Evolutionary conservation across 208 protist genomes (phyloP).

Genomic region (Crithidia thermophila): DNA sequence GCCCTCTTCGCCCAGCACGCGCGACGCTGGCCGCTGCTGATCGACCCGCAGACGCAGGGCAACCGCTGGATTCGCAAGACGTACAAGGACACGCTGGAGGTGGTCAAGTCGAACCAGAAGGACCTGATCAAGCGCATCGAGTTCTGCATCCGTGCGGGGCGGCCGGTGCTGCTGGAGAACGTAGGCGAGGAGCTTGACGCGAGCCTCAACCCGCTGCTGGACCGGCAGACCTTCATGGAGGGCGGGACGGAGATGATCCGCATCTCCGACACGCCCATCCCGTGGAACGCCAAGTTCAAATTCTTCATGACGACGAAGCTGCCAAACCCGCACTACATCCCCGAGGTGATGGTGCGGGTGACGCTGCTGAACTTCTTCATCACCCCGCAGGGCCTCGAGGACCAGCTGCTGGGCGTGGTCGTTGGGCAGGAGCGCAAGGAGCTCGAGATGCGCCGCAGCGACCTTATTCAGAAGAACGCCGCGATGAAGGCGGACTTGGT

Average conservation of each 20-base stretch:
- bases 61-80: conserved; percentile 98
- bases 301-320: conserved; percentile 99
- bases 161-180: conserved; percentile 97
- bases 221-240: conserved; percentile 94
- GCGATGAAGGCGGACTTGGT: conserved; percentile 96
- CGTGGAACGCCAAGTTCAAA: conserved; percentile 97
- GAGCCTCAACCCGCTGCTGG: conserved; percentile 95
- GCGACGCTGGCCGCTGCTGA: conserved; percentile 98
- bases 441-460: conserved; percentile 94
- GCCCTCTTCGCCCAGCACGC: conserved; percentile 95
- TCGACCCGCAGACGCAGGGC: conserved; percentile 98
- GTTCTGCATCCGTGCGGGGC: conserved; percentile 94
- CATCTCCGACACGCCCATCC: conserved; percentile 96
- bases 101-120: conserved; percentile 96
- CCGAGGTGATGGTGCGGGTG: conserved; percentile 97
- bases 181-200: conserved; percentile 96
- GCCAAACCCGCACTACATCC: conserved; percentile 97
- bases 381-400: conserved; percentile 97
- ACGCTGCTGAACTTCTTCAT: conserved; percentile 99
- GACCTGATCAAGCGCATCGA: conserved; percentile 96
- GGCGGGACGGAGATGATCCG: conserved; percentile 96
- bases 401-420: conserved; percentile 97
- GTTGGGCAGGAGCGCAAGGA: conserved; percentile 98
- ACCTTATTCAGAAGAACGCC: conserved; percentile 96
- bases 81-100: conserved; percentile 95